Conservation (phyloP, 257 asterid genomes). For the Solanum paucissectum region DNA sequence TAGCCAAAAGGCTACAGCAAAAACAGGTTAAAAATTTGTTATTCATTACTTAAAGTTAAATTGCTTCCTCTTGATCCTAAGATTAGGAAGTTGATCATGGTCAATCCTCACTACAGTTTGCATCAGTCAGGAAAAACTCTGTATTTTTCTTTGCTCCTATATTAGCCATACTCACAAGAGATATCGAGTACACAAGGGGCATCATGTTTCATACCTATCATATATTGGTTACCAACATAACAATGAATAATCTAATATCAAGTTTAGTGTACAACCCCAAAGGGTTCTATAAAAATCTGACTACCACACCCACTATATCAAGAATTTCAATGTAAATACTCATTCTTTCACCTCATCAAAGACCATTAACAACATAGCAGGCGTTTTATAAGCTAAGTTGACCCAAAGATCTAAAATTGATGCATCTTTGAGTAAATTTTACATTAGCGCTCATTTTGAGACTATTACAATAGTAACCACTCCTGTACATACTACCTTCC, state of each 20-base stretch:
- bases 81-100: no score
- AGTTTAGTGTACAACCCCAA: background rate
- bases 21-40: no score
- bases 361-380: background rate
- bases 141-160: no score
- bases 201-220: background rate
- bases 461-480: constrained; percentile 10
- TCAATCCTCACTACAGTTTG: no score
- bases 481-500: constrained; percentile 40
- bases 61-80: no score
- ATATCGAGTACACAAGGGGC: background rate
- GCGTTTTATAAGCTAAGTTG: background rate
- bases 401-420: background rate
- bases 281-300: background rate
- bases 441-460: constrained; percentile 1
- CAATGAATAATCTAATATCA: background rate
- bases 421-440: background rate
- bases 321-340: background rate
- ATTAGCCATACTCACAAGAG: no score
- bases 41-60: no score
- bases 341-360: background rate
- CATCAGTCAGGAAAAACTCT: no score
- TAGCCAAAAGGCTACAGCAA: no score
- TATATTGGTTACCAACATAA: background rate
- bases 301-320: background rate